These are phyloP conservation scores for Jasminum sambac DNA, from an alignment of 257 asterid genomes.

Conservation along the genomic window DNA sequence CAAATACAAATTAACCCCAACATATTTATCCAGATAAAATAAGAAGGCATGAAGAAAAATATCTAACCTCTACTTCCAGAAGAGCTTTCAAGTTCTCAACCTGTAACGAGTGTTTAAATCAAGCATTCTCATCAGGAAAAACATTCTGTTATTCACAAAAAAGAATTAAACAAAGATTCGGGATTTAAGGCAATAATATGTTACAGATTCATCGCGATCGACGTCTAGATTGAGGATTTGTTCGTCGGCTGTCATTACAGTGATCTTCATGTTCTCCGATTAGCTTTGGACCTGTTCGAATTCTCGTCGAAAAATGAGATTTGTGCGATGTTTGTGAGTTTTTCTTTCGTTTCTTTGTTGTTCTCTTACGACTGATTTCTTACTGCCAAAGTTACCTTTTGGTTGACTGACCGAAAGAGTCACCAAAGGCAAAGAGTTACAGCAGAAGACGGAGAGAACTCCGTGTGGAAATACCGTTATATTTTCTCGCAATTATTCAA, in stretches of 20 bases:
- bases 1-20: constrained; percentile 14
- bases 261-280: constrained; percentile 80
- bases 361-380: background rate
- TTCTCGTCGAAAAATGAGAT: constrained; percentile 20
- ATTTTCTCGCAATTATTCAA: too few species aligned
- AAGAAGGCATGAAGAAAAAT: background rate
- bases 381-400: background rate
- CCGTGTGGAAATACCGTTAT: too few species aligned
- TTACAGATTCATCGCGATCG: constrained; percentile 92
- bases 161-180: constrained; percentile 1
- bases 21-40: background rate
- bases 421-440: too few species aligned
- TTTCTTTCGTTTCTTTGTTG: background rate
- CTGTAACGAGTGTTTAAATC: constrained; percentile 35
- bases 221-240: constrained; percentile 80
- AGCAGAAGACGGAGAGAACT: too few species aligned
- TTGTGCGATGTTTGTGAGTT: background rate
- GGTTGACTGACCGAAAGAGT: background rate
- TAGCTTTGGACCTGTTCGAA: constrained; percentile 20
- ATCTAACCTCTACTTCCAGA: constrained; percentile 92
- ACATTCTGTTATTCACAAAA: background rate
- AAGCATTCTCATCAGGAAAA: background rate
- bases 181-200: constrained; percentile 4
- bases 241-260: constrained; percentile 94
- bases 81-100: constrained; percentile 98